phyloP scores from a whole-genome alignment of 2,329 filamentous ascomycete genomes.

The Phaeosphaeria sp. region DNA sequence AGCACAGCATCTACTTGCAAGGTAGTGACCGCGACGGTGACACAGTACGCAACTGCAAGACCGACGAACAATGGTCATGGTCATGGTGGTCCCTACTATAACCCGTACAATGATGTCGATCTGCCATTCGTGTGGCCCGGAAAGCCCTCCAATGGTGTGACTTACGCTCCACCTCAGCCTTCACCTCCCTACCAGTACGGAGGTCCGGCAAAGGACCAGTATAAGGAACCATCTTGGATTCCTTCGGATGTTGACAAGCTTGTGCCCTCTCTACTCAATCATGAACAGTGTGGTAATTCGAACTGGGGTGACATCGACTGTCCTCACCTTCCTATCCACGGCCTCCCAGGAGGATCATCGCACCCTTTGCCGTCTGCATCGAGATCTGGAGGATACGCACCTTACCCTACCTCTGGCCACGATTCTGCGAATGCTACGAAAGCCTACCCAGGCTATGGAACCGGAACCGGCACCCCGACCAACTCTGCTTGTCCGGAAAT shows the following conservation, averaged over 20 bases:
- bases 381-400: constrained; percentile 5
- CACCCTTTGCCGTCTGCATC: constrained; percentile 4
- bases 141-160: constrained; percentile 25
- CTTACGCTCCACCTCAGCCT: constrained; percentile 23
- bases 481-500: constrained; percentile 29
- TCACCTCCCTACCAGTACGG: constrained; percentile 32
- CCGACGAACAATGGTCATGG: constrained; percentile 27
- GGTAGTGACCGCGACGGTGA: constrained; percentile 20
- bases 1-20: constrained; percentile 13
- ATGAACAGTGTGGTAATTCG: constrained; percentile 36
- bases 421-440: constrained; percentile 9
- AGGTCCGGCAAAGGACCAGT: constrained; percentile 23
- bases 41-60: constrained; percentile 21
- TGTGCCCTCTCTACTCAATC: constrained; percentile 25
- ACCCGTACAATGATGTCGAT: constrained; percentile 37
- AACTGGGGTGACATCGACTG: constrained; percentile 37
- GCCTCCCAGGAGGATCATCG: constrained; percentile 19
- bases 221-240: constrained; percentile 37
- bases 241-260: constrained; percentile 28
- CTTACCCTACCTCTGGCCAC: constrained; percentile 14
- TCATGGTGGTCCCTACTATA: constrained; percentile 40
- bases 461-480: constrained; percentile 14
- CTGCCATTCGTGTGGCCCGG: constrained; percentile 37
- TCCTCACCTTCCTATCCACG: constrained; percentile 30
- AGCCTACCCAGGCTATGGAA: constrained; percentile 2